Conservation (phyloP, 768 basidiomycete genomes). For the Hysterangium stoloniferum region DNA sequence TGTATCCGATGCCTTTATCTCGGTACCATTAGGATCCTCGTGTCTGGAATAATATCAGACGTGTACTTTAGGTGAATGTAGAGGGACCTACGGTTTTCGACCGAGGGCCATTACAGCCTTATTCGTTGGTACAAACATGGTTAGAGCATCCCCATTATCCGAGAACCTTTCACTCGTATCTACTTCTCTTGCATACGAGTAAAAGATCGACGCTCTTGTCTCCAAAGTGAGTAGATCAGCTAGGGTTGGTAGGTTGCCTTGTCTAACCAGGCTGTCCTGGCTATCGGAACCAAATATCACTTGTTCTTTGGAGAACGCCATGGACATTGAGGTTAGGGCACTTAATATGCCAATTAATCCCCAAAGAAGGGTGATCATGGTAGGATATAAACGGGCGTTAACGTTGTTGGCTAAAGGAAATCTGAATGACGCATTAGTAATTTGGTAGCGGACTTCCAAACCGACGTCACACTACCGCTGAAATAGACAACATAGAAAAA, state of each 20-base stretch:
- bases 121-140: slow-evolving; percentile 79
- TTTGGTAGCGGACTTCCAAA: no score
- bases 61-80: background rate
- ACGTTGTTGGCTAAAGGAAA: no score
- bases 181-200: slow-evolving; percentile 71
- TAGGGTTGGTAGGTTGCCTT: slow-evolving; percentile 38
- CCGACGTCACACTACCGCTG: no score
- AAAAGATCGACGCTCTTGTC: slow-evolving; percentile 70
- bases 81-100: slow-evolving; percentile 68
- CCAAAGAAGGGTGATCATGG: background rate
- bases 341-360: background rate
- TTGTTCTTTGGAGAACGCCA: background rate
- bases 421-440: no score
- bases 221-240: slow-evolving; percentile 77
- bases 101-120: slow-evolving; percentile 77
- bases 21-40: slow-evolving; percentile 19
- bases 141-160: slow-evolving; percentile 28
- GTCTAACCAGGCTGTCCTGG: background rate
- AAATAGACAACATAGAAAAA: no score
- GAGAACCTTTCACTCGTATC: slow-evolving; percentile 47
- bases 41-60: slow-evolving; percentile 15
- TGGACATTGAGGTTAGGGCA: background rate
- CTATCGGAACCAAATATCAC: background rate
- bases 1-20: slow-evolving; percentile 52
- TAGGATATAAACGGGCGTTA: no score